Base-by-base conservation (phyloP, 768 basidiomycete genomes). In the Mycena amicta region DNA sequence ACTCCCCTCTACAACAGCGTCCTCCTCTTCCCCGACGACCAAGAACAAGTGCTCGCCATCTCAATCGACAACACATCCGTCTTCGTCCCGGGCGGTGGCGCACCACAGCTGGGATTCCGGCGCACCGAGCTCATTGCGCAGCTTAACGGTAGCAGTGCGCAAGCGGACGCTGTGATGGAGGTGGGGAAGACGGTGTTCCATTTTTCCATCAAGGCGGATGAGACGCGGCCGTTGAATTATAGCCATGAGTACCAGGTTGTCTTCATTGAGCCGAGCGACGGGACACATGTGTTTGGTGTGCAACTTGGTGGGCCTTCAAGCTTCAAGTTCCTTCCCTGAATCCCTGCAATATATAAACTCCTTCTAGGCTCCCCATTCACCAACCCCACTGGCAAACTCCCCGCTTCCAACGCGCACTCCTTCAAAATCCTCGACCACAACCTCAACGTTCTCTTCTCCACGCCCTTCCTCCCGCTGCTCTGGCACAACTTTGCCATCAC, bases 401-500 rank as follows among this genome's bases (percentile, higher is more conserved):
- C 83, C 0, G 71, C 70, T 0, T 22, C 68, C 8, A 70, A 82
- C 33, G 80, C 84, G 1, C 78, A 76, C 52, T 77, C 69, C 26
- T 77, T 85, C 68, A 83, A 85, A 67, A 72, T 87, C 18, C 76
- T 76, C n/a, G 80, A 85, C 64, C 85, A 87, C 61, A 77, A 79
- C 4, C 65, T 76, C 28, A 78, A 82, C 56, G 68, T 82, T 5
- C 67, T 85, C n/a, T 86, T 83, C 72, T 66, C 70, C 20, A 74
- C 79, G 0, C 73, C 78, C 2, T 84, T 85, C 70, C 68, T 70
- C 3, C 57, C 74, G 3, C 61, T 58, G 2, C 65, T 66, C 18
- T 87, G 85, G 84, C 84, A 86, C 67, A 87, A 86, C 70, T 83
- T 86, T 63, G 85, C 82, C 0, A 66, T 86, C 37, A 77, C 78